Evolutionary conservation across 2,329 filamentous ascomycete species (phyloP).

Genomic region (Pseudodiploospora longispora): DNA sequence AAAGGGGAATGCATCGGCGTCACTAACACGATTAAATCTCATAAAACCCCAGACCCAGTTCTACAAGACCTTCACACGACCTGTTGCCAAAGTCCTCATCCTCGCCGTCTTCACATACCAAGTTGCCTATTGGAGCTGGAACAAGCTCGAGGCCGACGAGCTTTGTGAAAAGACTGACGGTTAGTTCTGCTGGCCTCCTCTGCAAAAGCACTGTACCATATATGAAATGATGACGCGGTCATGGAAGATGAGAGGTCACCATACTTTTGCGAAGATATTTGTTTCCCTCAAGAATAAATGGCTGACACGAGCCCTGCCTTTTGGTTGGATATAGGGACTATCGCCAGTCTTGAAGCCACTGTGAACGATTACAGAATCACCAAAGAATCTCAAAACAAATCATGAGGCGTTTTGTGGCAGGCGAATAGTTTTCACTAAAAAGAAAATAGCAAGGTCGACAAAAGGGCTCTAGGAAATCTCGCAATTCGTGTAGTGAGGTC

Average conservation of each 20-base stretch:
- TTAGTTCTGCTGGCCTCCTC: slow-evolving; percentile 23
- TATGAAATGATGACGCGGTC: not conserved
- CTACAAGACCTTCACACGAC: slow-evolving; percentile 67
- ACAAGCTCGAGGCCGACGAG: slow-evolving; percentile 66
- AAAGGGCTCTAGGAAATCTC: too few species aligned
- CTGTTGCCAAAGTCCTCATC: slow-evolving; percentile 65
- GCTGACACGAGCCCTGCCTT: not conserved
- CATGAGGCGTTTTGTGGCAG: not conserved
- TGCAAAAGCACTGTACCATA: not conserved
- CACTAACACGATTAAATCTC: not conserved
- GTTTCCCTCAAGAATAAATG: not conserved
- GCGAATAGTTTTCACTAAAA: not conserved
- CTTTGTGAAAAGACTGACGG: slow-evolving; percentile 50
- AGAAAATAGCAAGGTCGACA: too few species aligned
- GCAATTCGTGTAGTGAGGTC: too few species aligned
- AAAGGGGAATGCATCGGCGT: too few species aligned
- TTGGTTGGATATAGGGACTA: slow-evolving; percentile 2
- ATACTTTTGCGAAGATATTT: too few species aligned
- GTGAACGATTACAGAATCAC: slow-evolving; percentile 4
- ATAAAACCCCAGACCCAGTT: slow-evolving; percentile 47
- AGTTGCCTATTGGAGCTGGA: slow-evolving; percentile 65
- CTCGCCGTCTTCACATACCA: slow-evolving; percentile 74
- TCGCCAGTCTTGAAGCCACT: slow-evolving; percentile 6
- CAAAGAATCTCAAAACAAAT: not conserved
- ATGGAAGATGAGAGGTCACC: not conserved